phyloP scores from a whole-genome alignment of 768 basidiomycete species.

The Suillus plorans region DNA sequence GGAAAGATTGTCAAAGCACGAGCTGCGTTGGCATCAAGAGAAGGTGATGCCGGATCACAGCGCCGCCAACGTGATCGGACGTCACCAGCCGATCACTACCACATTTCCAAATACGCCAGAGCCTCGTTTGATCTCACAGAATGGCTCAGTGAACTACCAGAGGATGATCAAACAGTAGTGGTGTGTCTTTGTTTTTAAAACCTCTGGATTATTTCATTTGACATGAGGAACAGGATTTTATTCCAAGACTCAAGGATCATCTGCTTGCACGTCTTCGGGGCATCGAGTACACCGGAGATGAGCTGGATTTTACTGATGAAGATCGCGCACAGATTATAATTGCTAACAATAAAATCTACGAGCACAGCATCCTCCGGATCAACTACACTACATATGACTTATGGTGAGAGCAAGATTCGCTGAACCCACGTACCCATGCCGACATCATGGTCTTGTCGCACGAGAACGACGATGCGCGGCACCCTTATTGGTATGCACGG shows the following conservation, averaged over 20 bases:
- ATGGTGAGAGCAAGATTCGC: constrained; percentile 20
- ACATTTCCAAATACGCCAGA: constrained; percentile 19
- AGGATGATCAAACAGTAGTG: constrained; percentile 28
- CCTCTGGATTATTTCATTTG: background rate
- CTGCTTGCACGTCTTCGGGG: constrained; percentile 8
- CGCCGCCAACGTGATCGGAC: constrained; percentile 13
- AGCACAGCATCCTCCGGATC: constrained; percentile 29
- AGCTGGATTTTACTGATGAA: constrained; percentile 16
- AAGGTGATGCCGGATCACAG: background rate
- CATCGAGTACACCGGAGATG: constrained; percentile 13
- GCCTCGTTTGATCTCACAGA: constrained; percentile 12
- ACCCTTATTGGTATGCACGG: constrained; percentile 39
- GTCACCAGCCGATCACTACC: constrained; percentile 24
- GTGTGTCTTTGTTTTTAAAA: constrained; percentile 4
- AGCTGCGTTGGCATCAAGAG: background rate
- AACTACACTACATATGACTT: constrained; percentile 34
- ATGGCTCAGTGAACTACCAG: constrained; percentile 1
- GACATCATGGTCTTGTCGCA: constrained; percentile 35
- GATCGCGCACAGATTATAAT: constrained; percentile 26
- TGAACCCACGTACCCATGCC: constrained; percentile 31
- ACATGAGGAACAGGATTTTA: constrained; percentile 37
- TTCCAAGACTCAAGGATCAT: constrained; percentile 15
- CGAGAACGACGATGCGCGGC: constrained; percentile 18
- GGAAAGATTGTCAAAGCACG: constrained; percentile 12
- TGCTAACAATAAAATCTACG: constrained; percentile 29